A percentile compares a stretch with the other conserved stretches of the same genome.
phyloP scores from a whole-genome alignment of 208 protist species.

The Leishmania gerbilli region DNA sequence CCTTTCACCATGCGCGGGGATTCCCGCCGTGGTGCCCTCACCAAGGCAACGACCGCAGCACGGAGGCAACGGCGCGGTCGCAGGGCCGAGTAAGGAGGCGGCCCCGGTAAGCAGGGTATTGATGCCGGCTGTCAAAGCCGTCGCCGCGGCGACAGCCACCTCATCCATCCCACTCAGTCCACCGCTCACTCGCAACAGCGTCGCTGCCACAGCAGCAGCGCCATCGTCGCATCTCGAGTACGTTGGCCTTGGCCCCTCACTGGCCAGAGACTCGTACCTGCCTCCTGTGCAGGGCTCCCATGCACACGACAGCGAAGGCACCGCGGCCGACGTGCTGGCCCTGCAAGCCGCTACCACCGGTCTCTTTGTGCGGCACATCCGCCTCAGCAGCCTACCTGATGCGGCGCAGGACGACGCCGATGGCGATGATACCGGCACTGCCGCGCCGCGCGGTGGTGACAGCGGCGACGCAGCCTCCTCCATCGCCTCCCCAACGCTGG shows the following conservation, averaged over 20 bases:
- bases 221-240: constrained; percentile 24
- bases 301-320: not conserved
- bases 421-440: too few relatives aligned
- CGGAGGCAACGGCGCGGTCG: not conserved
- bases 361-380: constrained; percentile 23
- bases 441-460: not conserved
- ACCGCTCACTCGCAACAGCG: not conserved
- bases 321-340: constrained; percentile 2
- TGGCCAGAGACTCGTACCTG: constrained; percentile 20
- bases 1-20: not conserved
- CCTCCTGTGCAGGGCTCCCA: not conserved
- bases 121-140: not conserved
- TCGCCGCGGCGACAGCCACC: not conserved
- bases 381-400: not conserved
- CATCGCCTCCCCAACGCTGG: not conserved
- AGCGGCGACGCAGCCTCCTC: not conserved
- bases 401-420: not conserved
- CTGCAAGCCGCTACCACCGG: constrained; percentile 32
- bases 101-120: not conserved
- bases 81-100: not conserved
- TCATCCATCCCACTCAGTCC: not conserved
- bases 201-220: constrained; percentile 1
- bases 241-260: constrained; percentile 1
- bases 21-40: not conserved
- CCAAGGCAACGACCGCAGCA: not conserved